Evolutionary conservation across 768 basidiomycete genomes (phyloP).

Genomic region (Rhodosporidiobolus sp.): DNA sequence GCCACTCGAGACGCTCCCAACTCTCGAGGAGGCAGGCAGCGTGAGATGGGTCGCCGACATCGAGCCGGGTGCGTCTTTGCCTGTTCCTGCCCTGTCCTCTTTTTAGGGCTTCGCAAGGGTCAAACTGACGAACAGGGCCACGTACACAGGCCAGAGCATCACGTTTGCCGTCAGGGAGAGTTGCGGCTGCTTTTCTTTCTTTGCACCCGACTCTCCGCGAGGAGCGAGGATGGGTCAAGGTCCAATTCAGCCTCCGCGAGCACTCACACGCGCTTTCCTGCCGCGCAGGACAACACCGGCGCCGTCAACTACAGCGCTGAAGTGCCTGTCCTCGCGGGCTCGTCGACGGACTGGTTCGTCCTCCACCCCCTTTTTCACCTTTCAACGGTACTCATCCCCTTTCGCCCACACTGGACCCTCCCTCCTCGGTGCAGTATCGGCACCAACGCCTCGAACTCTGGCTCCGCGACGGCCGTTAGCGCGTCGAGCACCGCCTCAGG

Average conservation of each 20-base stretch:
- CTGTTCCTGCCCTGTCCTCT: background rate
- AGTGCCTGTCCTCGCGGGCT: background rate
- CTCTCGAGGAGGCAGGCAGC: background rate
- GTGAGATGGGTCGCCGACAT: conserved; percentile 7
- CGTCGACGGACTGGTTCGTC: conserved; percentile 1
- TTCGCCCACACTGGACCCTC: background rate
- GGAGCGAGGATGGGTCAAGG: rapidly evolving
- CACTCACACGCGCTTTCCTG: background rate
- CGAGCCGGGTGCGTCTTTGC: background rate
- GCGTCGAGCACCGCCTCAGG: too few species aligned
- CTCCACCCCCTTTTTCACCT: background rate
- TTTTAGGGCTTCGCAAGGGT: background rate
- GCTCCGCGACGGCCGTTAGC: background rate
- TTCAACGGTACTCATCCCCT: background rate
- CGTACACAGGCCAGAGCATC: background rate
- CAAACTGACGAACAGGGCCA: background rate
- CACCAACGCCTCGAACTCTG: background rate
- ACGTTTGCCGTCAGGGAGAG: background rate
- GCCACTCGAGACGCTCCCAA: conserved; percentile 6
- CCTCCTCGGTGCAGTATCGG: background rate
- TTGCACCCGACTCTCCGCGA: too few species aligned
- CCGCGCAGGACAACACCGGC: background rate
- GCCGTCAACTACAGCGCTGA: background rate
- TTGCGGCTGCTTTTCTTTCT: too few species aligned
- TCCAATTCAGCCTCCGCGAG: too few species aligned